Conservation (phyloP, 2,329 filamentous ascomycete genomes). For the Huntiella abstrusa region DNA sequence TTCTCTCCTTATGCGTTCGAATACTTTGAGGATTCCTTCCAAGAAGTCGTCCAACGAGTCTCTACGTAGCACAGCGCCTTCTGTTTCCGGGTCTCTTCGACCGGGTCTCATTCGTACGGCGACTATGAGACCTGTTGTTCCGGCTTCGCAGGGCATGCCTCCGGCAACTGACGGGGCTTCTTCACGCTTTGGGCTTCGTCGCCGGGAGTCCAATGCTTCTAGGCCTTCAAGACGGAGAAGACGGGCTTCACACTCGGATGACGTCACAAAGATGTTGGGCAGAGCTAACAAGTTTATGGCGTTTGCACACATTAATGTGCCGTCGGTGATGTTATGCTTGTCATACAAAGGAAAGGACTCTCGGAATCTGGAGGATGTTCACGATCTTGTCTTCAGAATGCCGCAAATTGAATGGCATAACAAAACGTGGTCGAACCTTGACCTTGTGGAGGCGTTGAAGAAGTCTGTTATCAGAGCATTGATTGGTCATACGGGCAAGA, state of each 20-base stretch:
- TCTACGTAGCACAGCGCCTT: constrained; percentile 23
- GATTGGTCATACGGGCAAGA: constrained; percentile 87
- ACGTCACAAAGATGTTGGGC: constrained; percentile 89
- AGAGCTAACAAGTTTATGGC: constrained; percentile 97
- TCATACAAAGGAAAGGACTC: constrained; percentile 94
- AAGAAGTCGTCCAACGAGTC: constrained; percentile 37
- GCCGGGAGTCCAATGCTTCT: constrained; percentile 24
- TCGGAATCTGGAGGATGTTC: constrained; percentile 88
- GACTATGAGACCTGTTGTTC: constrained; percentile 19
- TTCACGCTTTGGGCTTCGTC: constrained; percentile 34
- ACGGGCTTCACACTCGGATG: constrained; percentile 48
- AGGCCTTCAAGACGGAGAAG: constrained; percentile 24
- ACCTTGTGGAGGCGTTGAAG: constrained; percentile 80
- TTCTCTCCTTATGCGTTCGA: constrained; percentile 28
- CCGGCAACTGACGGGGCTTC: not conserved
- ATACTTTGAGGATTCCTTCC: constrained; percentile 26
- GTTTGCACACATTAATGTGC: constrained; percentile 83
- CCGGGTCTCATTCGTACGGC: constrained; percentile 23
- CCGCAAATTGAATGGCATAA: constrained; percentile 91
- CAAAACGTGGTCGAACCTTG: constrained; percentile 97
- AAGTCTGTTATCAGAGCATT: constrained; percentile 86
- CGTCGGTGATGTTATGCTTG: constrained; percentile 83
- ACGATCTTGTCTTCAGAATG: constrained; percentile 92
- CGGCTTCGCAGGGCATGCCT: not conserved
- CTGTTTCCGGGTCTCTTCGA: constrained; percentile 12